Conservation (phyloP, 148 eudicot genomes). For the Chenopodium quinoa region DNA sequence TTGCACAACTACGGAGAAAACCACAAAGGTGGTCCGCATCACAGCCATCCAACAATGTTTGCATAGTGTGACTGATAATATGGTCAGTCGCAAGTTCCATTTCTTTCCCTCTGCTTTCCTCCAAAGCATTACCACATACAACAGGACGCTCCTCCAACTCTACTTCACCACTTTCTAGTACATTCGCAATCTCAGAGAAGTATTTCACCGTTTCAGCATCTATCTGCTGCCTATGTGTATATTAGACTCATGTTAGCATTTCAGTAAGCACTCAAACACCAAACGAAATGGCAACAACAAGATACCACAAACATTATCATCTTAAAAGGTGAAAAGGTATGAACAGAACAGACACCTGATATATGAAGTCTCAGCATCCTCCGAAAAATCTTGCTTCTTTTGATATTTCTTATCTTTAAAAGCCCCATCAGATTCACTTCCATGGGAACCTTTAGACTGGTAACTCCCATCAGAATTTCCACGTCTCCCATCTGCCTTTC, state of each 20-base stretch:
- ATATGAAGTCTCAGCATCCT: conserved; percentile 41
- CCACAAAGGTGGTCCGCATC: conserved; percentile 69
- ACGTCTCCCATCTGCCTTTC: conserved; percentile 43
- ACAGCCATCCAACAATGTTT: conserved; percentile 77
- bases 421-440: conserved; percentile 22
- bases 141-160: conserved; percentile 66
- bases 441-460: conserved; percentile 29
- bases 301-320: background rate
- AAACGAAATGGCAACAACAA: background rate
- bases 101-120: conserved; percentile 88
- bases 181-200: conserved; percentile 72
- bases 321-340: background rate
- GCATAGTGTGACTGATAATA: conserved; percentile 76
- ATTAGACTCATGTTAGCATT: conserved; percentile 16
- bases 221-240: conserved; percentile 59
- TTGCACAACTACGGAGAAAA: conserved; percentile 71
- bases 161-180: conserved; percentile 63
- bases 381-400: conserved; percentile 28
- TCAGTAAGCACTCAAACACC: background rate
- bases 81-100: conserved; percentile 84
- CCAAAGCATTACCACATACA: conserved; percentile 85
- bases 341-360: conserved; percentile 47
- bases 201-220: conserved; percentile 87
- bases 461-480: conserved; percentile 33
- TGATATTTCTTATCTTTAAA: conserved; percentile 31